phyloP scores from a whole-genome alignment of 1,284 basidiomycete species.

The Xerocomus amazonicus region DNA sequence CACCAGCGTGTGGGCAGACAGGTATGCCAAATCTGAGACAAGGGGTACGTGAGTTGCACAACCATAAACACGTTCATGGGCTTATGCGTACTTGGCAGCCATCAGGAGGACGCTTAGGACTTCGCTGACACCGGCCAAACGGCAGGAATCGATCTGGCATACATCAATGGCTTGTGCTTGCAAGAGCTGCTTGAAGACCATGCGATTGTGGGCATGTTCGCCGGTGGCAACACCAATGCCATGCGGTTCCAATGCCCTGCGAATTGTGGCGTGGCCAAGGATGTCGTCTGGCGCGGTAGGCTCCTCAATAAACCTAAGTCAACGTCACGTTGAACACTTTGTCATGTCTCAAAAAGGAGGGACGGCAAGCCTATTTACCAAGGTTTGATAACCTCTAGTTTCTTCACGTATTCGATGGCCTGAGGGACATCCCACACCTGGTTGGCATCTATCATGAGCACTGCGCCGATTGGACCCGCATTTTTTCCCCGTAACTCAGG shows the following conservation, averaged over 20 bases:
- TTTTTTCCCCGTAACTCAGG: conserved; percentile 80
- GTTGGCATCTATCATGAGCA: too few species aligned
- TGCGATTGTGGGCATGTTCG: conserved; percentile 93
- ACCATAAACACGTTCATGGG: background rate
- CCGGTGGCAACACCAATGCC: conserved; percentile 94
- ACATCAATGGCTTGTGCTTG: conserved; percentile 88
- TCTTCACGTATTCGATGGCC: conserved; percentile 88
- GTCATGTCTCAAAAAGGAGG: background rate
- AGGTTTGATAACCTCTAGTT: conserved; percentile 80
- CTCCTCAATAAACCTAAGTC: conserved; percentile 90
- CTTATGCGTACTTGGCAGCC: conserved; percentile 72
- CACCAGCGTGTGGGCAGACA: conserved; percentile 92
- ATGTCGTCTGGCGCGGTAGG: conserved; percentile 94
- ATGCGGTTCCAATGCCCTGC: conserved; percentile 75
- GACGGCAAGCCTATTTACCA: conserved; percentile 51
- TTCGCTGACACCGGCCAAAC: conserved; percentile 91
- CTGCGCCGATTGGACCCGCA: conserved; percentile 89
- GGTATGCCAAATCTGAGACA: conserved; percentile 69
- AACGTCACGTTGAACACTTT: background rate
- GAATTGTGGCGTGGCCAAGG: conserved; percentile 79
- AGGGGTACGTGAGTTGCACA: background rate
- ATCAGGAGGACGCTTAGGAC: conserved; percentile 97
- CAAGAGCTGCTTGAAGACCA: conserved; percentile 96
- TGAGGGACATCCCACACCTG: conserved; percentile 95
- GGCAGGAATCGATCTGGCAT: conserved; percentile 94